Evolutionary conservation across 2,329 filamentous ascomycete species (phyloP).

Genomic region (Metarhizium guizhouense): DNA sequence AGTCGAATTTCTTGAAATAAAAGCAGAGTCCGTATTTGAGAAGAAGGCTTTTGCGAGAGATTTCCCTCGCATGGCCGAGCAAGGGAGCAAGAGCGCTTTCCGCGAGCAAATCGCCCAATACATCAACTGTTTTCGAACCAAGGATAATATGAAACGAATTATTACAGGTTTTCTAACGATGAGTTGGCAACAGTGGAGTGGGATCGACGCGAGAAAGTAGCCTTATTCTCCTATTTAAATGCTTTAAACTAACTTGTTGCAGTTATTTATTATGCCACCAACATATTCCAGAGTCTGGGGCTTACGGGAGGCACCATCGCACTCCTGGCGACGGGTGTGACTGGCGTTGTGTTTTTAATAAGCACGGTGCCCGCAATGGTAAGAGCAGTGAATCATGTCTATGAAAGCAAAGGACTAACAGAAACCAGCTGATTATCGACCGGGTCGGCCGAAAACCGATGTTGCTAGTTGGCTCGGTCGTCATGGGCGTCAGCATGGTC

Average conservation of each 20-base stretch:
- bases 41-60: constrained; percentile 58
- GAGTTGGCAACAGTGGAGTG: constrained; percentile 26
- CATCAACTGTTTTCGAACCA: constrained; percentile 33
- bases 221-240: neutral
- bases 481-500: constrained; percentile 28
- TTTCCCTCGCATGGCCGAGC: constrained; percentile 34
- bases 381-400: neutral
- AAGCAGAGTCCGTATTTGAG: constrained; percentile 69
- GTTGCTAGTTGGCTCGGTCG: constrained; percentile 1
- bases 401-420: neutral
- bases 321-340: constrained; percentile 61
- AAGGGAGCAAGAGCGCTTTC: constrained; percentile 30
- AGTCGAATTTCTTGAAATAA: constrained; percentile 75
- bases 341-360: constrained; percentile 58
- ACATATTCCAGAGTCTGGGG: constrained; percentile 58
- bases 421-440: constrained; percentile 24
- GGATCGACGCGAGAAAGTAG: constrained; percentile 10
- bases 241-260: neutral
- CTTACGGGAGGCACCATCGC: constrained; percentile 37
- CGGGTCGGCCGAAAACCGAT: constrained; percentile 20
- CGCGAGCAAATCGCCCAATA: constrained; percentile 40
- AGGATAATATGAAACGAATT: constrained; percentile 53
- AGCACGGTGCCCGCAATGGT: constrained; percentile 22
- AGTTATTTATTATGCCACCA: constrained; percentile 39
- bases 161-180: constrained; percentile 54